Evolutionary conservation across 2,329 filamentous ascomycete genomes (phyloP).

Genomic region (Chaetomium sp.): DNA sequence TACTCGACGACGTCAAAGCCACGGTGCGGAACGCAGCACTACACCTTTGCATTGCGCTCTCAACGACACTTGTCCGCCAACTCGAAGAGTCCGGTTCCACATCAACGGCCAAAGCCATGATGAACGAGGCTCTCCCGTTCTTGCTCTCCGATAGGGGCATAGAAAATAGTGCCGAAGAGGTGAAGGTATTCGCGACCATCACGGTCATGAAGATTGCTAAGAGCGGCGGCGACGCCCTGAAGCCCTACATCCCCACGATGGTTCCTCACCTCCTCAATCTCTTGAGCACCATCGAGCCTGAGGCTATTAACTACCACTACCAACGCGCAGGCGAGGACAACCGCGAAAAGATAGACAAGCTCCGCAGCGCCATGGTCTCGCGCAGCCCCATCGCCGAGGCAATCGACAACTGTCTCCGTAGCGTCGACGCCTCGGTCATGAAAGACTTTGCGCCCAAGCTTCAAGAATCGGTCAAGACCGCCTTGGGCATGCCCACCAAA

Average conservation of each 20-base stretch:
- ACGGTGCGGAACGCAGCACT: slow-evolving; percentile 81
- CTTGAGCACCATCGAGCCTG: slow-evolving; percentile 84
- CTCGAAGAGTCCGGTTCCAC: slow-evolving; percentile 75
- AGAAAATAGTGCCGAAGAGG: slow-evolving; percentile 85
- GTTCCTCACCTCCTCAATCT: slow-evolving; percentile 79
- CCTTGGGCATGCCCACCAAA: slow-evolving; percentile 90
- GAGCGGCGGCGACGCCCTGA: slow-evolving; percentile 76
- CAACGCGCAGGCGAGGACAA: slow-evolving; percentile 86
- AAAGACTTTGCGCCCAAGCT: slow-evolving; percentile 69
- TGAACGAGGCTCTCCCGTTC: slow-evolving; percentile 86
- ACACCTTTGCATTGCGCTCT: slow-evolving; percentile 79
- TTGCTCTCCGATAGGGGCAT: slow-evolving; percentile 85
- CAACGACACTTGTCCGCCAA: slow-evolving; percentile 81
- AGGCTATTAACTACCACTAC: slow-evolving; percentile 89
- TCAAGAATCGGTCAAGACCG: slow-evolving; percentile 77
- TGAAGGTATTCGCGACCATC: slow-evolving; percentile 78
- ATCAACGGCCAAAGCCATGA: slow-evolving; percentile 74
- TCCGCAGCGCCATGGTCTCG: slow-evolving; percentile 78
- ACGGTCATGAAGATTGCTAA: slow-evolving; percentile 90
- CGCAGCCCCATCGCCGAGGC: slow-evolving; percentile 89
- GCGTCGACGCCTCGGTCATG: slow-evolving; percentile 79
- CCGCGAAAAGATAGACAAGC: slow-evolving; percentile 85
- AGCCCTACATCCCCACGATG: slow-evolving; percentile 79
- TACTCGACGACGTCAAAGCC: slow-evolving; percentile 94
- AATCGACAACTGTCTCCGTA: slow-evolving; percentile 84